Base-by-base conservation (phyloP, 805 yeast genomes). In the Candida broadrunensis region DNA sequence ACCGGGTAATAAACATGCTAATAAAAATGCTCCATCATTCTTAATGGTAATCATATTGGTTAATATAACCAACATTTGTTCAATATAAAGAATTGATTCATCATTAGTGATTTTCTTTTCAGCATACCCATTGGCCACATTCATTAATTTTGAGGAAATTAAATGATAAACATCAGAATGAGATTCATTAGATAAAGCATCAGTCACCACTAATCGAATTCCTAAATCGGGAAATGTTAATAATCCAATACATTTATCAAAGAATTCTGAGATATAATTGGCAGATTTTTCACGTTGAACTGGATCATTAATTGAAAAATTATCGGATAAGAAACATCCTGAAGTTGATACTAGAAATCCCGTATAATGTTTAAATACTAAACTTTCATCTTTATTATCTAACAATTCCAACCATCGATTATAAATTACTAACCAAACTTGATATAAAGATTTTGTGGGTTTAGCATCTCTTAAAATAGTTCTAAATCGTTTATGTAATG, bases 301-400 rank as follows among this genome's bases (percentile, higher is more conserved):
- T 2, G 49, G 43, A 30, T 56, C 60, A 35, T 47, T 46, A 14
- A 38, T 39, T 3, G 58, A 37, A 47, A 56, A 71, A 18, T 45
- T 56, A 5, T 62, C 54, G 15, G 47, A 51, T 18, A 83, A 55
- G 42, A 84, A 75, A 13, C 81, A 71, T 33, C 95, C 88, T 37
- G 87, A 76, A 0, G 83, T 65, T 0, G 88, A 78, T 2, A 88
- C 87, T 44, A 87, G 58, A 44, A 83, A 80, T 7, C 91, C 93
- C 2, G 88, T 81, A 54, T 75, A 82, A 52, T 81, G 84, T 50
- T 85, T 68, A 59, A 80, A 80, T 19, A 79, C 73, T 8, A 65
- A 50, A 43, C 57, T 78, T n/a, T 64, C 70, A 63, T 51, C 73
- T 30, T 48, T 52, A 17, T 45, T 56, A 12, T 56, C 64, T 12